A percentile compares a stretch with the other conserved stretches of the same genome.
phyloP scores from a whole-genome alignment of 352 stramenopile genomes.

The Phytophthora quininea region DNA sequence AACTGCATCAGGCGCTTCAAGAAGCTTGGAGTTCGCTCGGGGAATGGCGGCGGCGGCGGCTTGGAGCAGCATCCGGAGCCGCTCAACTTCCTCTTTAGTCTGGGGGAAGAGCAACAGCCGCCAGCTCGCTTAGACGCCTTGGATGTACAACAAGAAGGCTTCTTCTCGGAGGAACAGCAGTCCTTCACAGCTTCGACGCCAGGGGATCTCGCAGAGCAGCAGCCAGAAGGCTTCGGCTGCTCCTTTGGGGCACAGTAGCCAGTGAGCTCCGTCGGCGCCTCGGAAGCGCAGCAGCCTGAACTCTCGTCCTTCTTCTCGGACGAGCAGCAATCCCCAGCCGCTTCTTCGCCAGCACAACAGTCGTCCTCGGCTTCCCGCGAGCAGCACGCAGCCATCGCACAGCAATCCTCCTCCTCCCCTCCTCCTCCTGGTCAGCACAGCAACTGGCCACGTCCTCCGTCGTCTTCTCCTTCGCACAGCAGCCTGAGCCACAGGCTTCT shows the following conservation, averaged over 20 bases:
- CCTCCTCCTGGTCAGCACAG: neutral
- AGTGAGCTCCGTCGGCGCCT: neutral
- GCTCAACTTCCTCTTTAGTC: slow-evolving; percentile 7
- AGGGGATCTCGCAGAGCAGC: neutral
- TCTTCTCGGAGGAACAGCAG: slow-evolving; percentile 12
- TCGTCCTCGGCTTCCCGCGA: neutral
- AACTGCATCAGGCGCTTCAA: slow-evolving; percentile 51
- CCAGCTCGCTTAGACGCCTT: neutral
- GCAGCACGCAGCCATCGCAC: neutral
- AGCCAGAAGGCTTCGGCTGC: neutral
- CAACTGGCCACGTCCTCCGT: neutral
- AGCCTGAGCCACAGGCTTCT: slow-evolving; percentile 2
- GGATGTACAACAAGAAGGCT: too few relatives aligned
- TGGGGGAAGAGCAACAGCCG: slow-evolving; percentile 24
- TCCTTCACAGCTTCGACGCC: too few relatives aligned
- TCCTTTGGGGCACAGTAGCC: slow-evolving; percentile 7
- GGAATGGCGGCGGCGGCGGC: slow-evolving; percentile 1
- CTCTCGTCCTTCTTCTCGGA: neutral
- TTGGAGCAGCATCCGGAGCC: slow-evolving; percentile 26
- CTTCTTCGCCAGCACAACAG: neutral
- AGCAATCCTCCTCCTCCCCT: neutral
- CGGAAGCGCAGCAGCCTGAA: slow-evolving; percentile 7
- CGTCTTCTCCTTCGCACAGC: slow-evolving; percentile 9
- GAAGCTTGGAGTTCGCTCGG: slow-evolving; percentile 37
- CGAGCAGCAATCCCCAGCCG: neutral